phyloP scores from a whole-genome alignment of 345 rosid species.

The Brassica incana region DNA sequence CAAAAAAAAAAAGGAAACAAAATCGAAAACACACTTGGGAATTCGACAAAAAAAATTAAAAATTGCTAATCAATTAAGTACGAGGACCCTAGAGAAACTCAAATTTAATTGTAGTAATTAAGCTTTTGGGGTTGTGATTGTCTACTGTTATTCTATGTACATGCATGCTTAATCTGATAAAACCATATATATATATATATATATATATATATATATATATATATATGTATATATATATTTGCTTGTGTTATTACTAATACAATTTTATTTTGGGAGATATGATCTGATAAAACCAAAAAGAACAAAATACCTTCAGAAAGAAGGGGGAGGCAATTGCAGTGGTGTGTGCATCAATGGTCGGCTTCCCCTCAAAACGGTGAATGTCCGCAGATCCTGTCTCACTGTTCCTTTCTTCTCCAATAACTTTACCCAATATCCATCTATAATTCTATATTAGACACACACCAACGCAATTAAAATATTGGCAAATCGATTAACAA shows the following conservation, averaged over 20 bases:
- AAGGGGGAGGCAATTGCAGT: conserved; percentile 30
- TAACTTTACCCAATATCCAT: conserved; percentile 21
- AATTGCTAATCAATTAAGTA: conserved; percentile 5
- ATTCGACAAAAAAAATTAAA: conserved; percentile 1
- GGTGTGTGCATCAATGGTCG: conserved; percentile 42
- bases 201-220: too few species aligned
- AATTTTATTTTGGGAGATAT: not conserved
- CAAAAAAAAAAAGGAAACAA: not conserved
- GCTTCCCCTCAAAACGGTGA: conserved; percentile 39
- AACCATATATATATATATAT: not conserved
- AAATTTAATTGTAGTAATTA: conserved; percentile 9
- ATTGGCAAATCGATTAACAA: conserved; percentile 9
- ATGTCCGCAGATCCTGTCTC: conserved; percentile 42
- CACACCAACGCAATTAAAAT: not conserved
- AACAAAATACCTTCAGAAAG: not conserved
- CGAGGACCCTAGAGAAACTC: conserved; percentile 18
- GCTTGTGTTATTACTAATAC: not conserved
- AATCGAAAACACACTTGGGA: not conserved
- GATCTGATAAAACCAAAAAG: not conserved
- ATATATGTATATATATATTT: too few species aligned
- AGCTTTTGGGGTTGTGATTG: not conserved
- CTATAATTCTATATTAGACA: not conserved
- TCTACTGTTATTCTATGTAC: not conserved
- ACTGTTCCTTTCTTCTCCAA: conserved; percentile 26
- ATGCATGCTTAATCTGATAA: not conserved